A percentile compares a stretch with the other conserved stretches of the same genome.
Evolutionary conservation across 2,329 filamentous ascomycete species (phyloP).

Genomic region (Talaromyces sp.): DNA sequence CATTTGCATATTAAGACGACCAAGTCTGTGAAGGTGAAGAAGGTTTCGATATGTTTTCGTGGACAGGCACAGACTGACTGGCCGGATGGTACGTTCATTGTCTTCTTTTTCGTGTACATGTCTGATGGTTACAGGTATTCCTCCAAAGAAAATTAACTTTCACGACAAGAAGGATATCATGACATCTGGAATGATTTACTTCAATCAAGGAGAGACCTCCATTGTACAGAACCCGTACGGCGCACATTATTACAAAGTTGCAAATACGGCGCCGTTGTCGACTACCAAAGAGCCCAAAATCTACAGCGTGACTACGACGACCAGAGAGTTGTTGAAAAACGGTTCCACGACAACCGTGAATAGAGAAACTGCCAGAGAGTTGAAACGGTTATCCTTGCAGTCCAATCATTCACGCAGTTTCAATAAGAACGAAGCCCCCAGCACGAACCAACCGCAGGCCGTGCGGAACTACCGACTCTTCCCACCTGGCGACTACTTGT

Average conservation of each 20-base stretch:
- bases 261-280: slow-evolving; percentile 32
- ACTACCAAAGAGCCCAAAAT: slow-evolving; percentile 27
- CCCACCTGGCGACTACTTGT: slow-evolving; percentile 67
- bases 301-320: slow-evolving; percentile 28
- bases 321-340: slow-evolving; percentile 38
- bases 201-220: slow-evolving; percentile 57
- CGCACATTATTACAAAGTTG: slow-evolving; percentile 60
- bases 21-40: slow-evolving; percentile 90
- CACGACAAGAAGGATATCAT: slow-evolving; percentile 81
- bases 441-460: slow-evolving; percentile 54
- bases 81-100: slow-evolving; percentile 67
- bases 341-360: slow-evolving; percentile 43
- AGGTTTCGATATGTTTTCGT: slow-evolving; percentile 78
- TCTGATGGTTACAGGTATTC: slow-evolving; percentile 59
- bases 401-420: slow-evolving; percentile 82
- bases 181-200: slow-evolving; percentile 88
- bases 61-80: slow-evolving; percentile 88
- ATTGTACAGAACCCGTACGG: slow-evolving; percentile 58
- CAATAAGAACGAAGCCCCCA: slow-evolving; percentile 68
- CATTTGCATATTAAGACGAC: slow-evolving; percentile 76
- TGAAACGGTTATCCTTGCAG: slow-evolving; percentile 71
- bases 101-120: not conserved
- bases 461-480: slow-evolving; percentile 86
- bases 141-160: slow-evolving; percentile 77
- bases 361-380: slow-evolving; percentile 42